Conservation (phyloP, 2,329 filamentous ascomycete genomes). For the Aureobasidium zeae region DNA sequence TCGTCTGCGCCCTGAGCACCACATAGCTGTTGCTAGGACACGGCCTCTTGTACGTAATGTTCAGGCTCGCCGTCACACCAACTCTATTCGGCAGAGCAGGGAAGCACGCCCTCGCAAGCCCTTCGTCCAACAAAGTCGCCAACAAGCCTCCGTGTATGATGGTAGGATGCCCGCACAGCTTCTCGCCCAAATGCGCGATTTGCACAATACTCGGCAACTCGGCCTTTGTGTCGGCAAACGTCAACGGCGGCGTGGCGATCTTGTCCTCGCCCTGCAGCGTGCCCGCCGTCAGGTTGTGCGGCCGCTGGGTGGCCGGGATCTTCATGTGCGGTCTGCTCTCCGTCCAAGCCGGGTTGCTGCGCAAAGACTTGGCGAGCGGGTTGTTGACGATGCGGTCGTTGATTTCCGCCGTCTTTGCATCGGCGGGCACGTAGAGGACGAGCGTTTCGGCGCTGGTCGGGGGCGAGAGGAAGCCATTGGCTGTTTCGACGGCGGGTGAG, state of each 20-base stretch:
- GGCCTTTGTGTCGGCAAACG: constrained; percentile 48
- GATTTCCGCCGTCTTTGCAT: constrained; percentile 46
- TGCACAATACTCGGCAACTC: constrained; percentile 51
- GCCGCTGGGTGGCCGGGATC: constrained; percentile 61
- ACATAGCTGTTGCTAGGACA: constrained; percentile 66
- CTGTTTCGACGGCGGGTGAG: constrained; percentile 42
- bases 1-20: constrained; percentile 69
- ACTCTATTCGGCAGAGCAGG: constrained; percentile 77
- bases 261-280: constrained; percentile 65
- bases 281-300: constrained; percentile 72
- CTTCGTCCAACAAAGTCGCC: constrained; percentile 89
- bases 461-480: constrained; percentile 43
- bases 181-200: constrained; percentile 66
- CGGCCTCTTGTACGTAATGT: constrained; percentile 71
- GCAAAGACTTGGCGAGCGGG: constrained; percentile 61
- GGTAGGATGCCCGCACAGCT: constrained; percentile 80
- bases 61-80: constrained; percentile 78
- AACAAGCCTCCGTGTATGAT: constrained; percentile 85
- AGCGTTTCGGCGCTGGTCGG: constrained; percentile 67
- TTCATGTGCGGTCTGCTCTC: constrained; percentile 83
- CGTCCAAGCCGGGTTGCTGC: constrained; percentile 54
- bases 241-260: constrained; percentile 71
- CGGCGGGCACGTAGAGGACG: constrained; percentile 50
- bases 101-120: constrained; percentile 79
- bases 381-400: constrained; percentile 67